Base-by-base conservation (phyloP, 2,329 filamentous ascomycete genomes). In the Shiraia bambusicola region DNA sequence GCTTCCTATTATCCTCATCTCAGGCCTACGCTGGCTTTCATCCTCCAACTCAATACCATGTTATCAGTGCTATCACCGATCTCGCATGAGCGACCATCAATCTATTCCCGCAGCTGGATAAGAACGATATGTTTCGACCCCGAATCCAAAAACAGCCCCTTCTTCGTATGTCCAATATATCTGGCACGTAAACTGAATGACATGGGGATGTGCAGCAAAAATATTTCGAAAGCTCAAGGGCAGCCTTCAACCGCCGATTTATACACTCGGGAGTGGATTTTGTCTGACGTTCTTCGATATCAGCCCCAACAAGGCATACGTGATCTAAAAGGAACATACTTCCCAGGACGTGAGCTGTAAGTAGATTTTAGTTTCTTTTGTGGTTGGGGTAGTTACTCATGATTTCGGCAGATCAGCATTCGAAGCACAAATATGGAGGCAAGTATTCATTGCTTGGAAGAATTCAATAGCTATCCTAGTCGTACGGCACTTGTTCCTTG, bases 401-500 rank as follows among this genome's bases (percentile, higher is more conserved):
- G 14, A 25, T 17, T 24, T n/a, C 3, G 11, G 4, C 28, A 34
- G 37, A 17, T 24, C 16, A 28, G 12, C 22, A 26, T 15, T 3
- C 9, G 42, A 45, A 14, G 19, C 17, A 15, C 26, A 32, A 19
- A 14, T 37, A 24, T 52, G 42, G 47, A 28, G 43, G 3, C 24
- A 31, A 2, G 33, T 52, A 4, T 32, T 31, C 15, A 34, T 42
- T 14, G 40, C 47, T 3, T 56, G 52, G 56, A 53, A 51, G 33
- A 46, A 40, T 19, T 50, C 54, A 2, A 43, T 52, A 4, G 54
- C 44, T 2, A 50, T 60, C 9, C 37, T 60, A 1, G 46, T 41
- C 4, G 28, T 60, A 11, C 50, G 54, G 13, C 49, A 58, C 30
- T 35, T 57, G 11, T 60, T 46, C 36, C 49, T 60, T 31, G 55